A percentile compares a stretch with the other conserved stretches of the same genome.
Evolutionary conservation across 331 rosid genomes (phyloP).

Genomic region (Prunus yedoensis): DNA sequence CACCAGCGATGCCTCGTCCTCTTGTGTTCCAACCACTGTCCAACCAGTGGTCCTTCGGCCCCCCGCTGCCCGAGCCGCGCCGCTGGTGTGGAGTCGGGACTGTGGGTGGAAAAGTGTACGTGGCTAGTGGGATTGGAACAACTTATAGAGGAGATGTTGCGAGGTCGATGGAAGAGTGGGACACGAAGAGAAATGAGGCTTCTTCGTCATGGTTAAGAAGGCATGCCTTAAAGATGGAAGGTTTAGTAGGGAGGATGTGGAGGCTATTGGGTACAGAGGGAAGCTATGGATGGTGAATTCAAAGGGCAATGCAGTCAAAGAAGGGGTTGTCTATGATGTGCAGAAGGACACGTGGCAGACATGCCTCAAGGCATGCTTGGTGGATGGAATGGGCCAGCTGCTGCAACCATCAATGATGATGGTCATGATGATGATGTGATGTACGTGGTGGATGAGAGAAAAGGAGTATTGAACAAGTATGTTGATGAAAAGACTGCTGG

Average conservation of each 20-base stretch:
- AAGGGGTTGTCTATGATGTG: slow-evolving; percentile 1
- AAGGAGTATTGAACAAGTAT: background rate
- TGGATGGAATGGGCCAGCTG: slow-evolving; percentile 7
- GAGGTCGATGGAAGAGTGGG: slow-evolving; percentile 8
- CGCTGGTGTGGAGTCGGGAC: background rate
- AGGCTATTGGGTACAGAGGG: background rate
- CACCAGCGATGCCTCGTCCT: background rate
- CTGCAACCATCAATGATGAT: background rate
- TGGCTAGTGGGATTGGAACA: background rate
- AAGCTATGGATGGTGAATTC: slow-evolving; percentile 8
- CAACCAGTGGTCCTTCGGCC: background rate
- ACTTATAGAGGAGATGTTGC: background rate
- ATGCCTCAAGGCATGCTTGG: slow-evolving; percentile 4
- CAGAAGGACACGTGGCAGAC: background rate
- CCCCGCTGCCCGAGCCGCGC: background rate
- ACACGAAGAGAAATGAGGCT: background rate
- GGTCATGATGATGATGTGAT: background rate
- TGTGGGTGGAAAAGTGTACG: background rate
- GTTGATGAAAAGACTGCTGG: background rate
- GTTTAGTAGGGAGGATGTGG: slow-evolving; percentile 7
- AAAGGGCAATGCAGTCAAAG: background rate
- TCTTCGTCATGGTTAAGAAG: slow-evolving; percentile 5
- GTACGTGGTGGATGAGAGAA: slow-evolving; percentile 4
- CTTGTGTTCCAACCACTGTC: background rate
- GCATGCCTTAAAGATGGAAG: background rate